Evolutionary conservation across 768 basidiomycete species (phyloP), one percentile per base, ranked within the genome.

Genomic region (Xerocomellus intermedius): DNA sequence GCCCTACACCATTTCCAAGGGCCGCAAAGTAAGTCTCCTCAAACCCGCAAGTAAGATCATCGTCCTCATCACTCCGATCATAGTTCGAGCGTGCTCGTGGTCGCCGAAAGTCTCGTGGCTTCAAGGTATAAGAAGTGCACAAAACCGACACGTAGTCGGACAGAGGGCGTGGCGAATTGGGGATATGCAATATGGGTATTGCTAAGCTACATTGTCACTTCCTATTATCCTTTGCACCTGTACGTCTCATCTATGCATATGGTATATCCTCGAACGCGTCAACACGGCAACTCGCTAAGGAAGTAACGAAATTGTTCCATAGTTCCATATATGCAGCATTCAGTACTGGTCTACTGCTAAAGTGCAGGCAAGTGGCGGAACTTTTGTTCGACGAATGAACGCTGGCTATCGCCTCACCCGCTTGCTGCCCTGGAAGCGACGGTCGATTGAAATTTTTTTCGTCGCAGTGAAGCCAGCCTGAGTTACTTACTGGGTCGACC

Each of bases 41-140:
- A 5, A 9, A 16, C 10, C 9, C 5, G n/a, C n/a, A n/a, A 4
- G 8, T 24, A 19, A 36, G 1, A 21, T 21, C 33, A 12, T 16
- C 21, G 24, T 13, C 49, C 46, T 50, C 50, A 52, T 56, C 26
- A 41, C 54, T 32, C n/a, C 26, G 17, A 50, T 54, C 41, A 44
- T 57, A 87, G 87, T 96, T 97, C 88, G 96, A 99, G 81, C 87
- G 87, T 71, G 96, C 79, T 74, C 95, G 96, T 85, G 96, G 96
- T 81, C 91, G 96, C 84, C 86, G 96, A 90, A 91, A 93, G 85
- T 94, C 92, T 53, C 89, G 89, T 76, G 93, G 91, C 65, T 95
- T 94, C 91, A 95, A 94, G 82, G 89, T 94, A 60, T 94, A 88
- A 83, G 65, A 62, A 64, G 60, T 59, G 48, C 47, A 52, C 69